Conservation (phyloP, 768 basidiomycete species). For the Leccinum truebloodii region DNA sequence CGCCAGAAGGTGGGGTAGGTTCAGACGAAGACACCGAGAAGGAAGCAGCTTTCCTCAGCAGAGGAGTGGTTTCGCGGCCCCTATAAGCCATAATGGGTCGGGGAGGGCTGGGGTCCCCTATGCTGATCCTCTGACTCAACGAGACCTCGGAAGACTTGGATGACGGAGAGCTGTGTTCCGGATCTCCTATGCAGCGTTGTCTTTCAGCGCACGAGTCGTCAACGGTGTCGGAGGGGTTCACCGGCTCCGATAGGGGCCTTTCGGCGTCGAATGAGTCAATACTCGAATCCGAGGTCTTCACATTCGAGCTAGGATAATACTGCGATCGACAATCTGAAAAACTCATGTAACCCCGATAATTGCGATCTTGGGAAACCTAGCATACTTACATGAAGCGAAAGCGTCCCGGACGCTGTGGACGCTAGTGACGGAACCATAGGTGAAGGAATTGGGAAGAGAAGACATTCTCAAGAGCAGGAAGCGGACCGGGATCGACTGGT, state of each 20-base stretch:
- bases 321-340: conserved; percentile 65
- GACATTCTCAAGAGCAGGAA: conserved; percentile 38
- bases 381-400: conserved; percentile 57
- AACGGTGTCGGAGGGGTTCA: neutral
- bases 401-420: conserved; percentile 52
- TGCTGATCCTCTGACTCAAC: conserved; percentile 23
- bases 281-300: conserved; percentile 48
- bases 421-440: conserved; percentile 50
- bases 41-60: conserved; percentile 42
- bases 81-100: neutral
- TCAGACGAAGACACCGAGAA: conserved; percentile 27
- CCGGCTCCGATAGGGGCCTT: conserved; percentile 6
- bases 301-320: conserved; percentile 60
- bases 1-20: neutral
- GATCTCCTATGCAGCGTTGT: neutral
- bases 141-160: conserved; percentile 20
- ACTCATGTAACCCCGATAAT: conserved; percentile 4
- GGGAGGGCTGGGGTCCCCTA: neutral
- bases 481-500: neutral
- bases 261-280: conserved; percentile 41
- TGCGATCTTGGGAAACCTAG: neutral
- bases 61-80: conserved; percentile 36
- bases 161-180: neutral
- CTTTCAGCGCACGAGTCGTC: conserved; percentile 10
- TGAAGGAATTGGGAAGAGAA: conserved; percentile 46